These are phyloP conservation scores for Phylloboletellus chloephorus DNA, from an alignment of 1,284 basidiomycete species.

Conservation along the genomic window DNA sequence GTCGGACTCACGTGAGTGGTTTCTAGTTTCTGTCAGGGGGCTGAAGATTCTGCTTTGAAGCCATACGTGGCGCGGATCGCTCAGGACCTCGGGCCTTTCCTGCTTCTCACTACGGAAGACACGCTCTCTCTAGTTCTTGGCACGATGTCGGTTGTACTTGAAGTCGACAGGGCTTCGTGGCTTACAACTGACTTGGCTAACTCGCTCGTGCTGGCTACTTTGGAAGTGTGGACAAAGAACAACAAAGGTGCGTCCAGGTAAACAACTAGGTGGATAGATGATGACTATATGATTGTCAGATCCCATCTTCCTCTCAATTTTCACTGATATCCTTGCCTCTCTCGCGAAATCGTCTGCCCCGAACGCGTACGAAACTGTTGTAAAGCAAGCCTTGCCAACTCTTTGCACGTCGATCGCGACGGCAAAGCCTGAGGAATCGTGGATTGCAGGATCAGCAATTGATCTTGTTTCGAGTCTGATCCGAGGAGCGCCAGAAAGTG, in stretches of 20 bases:
- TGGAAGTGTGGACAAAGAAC: conserved; percentile 81
- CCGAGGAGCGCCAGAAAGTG: conserved; percentile 55
- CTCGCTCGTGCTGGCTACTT: conserved; percentile 58
- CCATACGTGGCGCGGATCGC: conserved; percentile 73
- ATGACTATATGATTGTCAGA: conserved; percentile 44
- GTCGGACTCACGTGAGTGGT: conserved; percentile 9
- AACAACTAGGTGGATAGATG: not conserved
- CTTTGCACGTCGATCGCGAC: conserved; percentile 62
- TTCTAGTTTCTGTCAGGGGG: conserved; percentile 61
- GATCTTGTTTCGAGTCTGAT: conserved; percentile 74
- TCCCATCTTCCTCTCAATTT: conserved; percentile 82
- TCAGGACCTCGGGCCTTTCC: conserved; percentile 80
- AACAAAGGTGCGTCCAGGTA: conserved; percentile 56
- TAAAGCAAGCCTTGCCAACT: conserved; percentile 67
- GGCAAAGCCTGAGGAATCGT: conserved; percentile 59
- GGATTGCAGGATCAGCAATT: conserved; percentile 72
- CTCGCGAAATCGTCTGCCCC: conserved; percentile 56
- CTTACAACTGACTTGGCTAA: conserved; percentile 59
- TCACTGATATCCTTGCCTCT: conserved; percentile 76
- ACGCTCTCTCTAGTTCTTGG: conserved; percentile 90
- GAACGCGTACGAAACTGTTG: conserved; percentile 66
- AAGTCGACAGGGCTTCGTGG: conserved; percentile 70
- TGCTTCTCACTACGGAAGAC: conserved; percentile 77
- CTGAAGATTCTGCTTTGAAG: conserved; percentile 49
- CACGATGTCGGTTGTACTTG: conserved; percentile 72